phyloP scores from a whole-genome alignment of 352 stramenopile genomes.

The Globisporangium iwayamae region DNA sequence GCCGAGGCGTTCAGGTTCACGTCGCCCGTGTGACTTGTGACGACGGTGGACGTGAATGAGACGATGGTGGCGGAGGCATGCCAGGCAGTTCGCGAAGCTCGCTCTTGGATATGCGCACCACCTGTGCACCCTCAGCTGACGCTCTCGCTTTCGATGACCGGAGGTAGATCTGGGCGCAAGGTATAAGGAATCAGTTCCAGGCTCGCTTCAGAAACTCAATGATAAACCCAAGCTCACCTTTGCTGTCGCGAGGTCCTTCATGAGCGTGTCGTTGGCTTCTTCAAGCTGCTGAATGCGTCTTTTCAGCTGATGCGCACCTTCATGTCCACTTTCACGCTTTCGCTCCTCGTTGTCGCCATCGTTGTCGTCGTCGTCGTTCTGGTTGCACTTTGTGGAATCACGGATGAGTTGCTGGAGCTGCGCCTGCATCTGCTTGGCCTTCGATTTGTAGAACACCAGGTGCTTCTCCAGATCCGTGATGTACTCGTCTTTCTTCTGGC shows the following conservation, averaged over 20 bases:
- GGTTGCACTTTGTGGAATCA: conserved; percentile 41
- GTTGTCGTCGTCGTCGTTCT: conserved; percentile 10
- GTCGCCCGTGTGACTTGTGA: conserved; percentile 1
- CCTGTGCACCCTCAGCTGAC: conserved; percentile 28
- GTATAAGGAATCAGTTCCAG: not conserved
- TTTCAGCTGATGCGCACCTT: conserved; percentile 26
- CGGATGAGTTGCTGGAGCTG: conserved; percentile 80
- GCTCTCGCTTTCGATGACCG: conserved; percentile 43
- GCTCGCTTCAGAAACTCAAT: not conserved
- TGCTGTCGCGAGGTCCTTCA: conserved; percentile 68
- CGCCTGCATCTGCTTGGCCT: conserved; percentile 82
- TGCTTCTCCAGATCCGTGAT: conserved; percentile 82
- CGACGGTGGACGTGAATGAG: not conserved
- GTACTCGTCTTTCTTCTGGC: conserved; percentile 83
- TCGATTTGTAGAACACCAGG: conserved; percentile 84
- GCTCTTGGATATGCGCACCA: conserved; percentile 65
- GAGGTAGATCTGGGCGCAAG: conserved; percentile 37
- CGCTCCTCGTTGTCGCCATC: conserved; percentile 22
- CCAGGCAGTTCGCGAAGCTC: conserved; percentile 56
- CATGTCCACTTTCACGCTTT: not conserved
- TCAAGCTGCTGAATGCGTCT: conserved; percentile 69
- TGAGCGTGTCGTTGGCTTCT: conserved; percentile 65
- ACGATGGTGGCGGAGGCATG: not conserved
- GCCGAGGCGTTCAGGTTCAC: no score
- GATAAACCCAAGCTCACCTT: conserved; percentile 29